Evolutionary conservation across 495 filamentous ascomycete species (phyloP), one percentile per base, ranked within the genome.

Genomic region (Cercophora samala): DNA sequence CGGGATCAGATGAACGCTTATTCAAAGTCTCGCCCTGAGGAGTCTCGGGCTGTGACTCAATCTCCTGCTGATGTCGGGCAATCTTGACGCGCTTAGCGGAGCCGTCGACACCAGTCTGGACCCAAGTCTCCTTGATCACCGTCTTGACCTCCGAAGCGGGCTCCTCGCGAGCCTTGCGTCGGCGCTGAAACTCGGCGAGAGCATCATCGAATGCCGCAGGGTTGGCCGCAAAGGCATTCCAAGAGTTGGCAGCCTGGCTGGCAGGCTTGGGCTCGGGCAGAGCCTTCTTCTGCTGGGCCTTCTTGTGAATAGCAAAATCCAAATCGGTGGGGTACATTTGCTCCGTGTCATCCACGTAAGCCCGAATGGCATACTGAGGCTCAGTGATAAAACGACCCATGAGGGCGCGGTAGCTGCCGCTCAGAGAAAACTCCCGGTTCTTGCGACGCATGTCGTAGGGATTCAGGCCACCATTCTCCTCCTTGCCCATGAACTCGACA

Each of bases 401-500:
- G 5, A 97, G 64, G 74, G 93, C 93, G 65, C 95, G 84, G 72
- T 99, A 99, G 55, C 86, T 86, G 2, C 95, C 95, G 67, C 88
- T 91, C n/a, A 99, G 83, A 76, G 90, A 94, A 73, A 90, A 85
- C 70, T 97, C 96, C 76, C 88, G 91, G 79, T 92, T 90, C 21
- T 82, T 84, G 17, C 95, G 87, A 15, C 90, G 88, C 96, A 99
- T 98, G 54, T 95, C 82, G 70, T 89, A 84, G 1, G 95, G 93
- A 77, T 96, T 88, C 29, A 98, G 78, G 1, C 79, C 82, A 11
- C 93, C 93, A 58, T 93, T 93, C 58, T 85, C 85, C 59, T 88
- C 83, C 63, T 83, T 89, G 17, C 74, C 84, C 96, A 99, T 98
- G 76, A 97, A 95, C 9, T 83, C 78, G 64, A 81, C 82, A 76